phyloP scores from a whole-genome alignment of 192 early-diverging fungal species.

The Coemansia sp. region DNA sequence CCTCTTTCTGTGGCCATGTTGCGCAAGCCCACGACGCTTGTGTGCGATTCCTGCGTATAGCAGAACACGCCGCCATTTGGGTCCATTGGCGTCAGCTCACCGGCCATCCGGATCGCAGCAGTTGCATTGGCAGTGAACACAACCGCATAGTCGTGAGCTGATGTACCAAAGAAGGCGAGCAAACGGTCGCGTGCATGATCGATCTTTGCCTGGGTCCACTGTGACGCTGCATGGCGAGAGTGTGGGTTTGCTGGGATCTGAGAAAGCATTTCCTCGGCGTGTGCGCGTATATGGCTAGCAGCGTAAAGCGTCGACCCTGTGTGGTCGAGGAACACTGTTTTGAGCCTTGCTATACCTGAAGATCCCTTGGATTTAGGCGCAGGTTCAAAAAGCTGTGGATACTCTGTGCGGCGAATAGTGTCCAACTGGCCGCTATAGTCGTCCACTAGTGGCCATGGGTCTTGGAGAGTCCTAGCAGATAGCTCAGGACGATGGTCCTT shows the following conservation, averaged over 20 bases:
- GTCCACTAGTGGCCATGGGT: slow-evolving; percentile 2
- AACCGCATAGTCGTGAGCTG: slow-evolving; percentile 63
- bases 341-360: slow-evolving; percentile 29
- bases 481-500: not conserved
- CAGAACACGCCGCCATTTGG: slow-evolving; percentile 50
- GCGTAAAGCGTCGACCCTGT: slow-evolving; percentile 64
- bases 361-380: not conserved
- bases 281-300: slow-evolving; percentile 44
- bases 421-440: slow-evolving; percentile 57
- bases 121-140: slow-evolving; percentile 83
- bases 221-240: slow-evolving; percentile 61
- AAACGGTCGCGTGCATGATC: slow-evolving; percentile 61
- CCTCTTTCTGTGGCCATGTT: slow-evolving; percentile 52
- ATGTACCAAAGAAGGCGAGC: slow-evolving; percentile 61
- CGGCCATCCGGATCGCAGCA: slow-evolving; percentile 72
- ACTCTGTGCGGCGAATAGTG: slow-evolving; percentile 56
- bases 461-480: not conserved
- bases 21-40: slow-evolving; percentile 75
- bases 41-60: slow-evolving; percentile 72
- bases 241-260: slow-evolving; percentile 70
- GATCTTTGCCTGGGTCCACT: slow-evolving; percentile 56
- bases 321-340: slow-evolving; percentile 65
- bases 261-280: slow-evolving; percentile 50
- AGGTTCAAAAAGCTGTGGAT: slow-evolving; percentile 57
- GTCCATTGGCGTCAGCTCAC: slow-evolving; percentile 68